Percentiles rank a stretch among this genome's conserved stretches.
Evolutionary conservation across 345 rosid species (phyloP).

Genomic region (Eucalyptus marginata): DNA sequence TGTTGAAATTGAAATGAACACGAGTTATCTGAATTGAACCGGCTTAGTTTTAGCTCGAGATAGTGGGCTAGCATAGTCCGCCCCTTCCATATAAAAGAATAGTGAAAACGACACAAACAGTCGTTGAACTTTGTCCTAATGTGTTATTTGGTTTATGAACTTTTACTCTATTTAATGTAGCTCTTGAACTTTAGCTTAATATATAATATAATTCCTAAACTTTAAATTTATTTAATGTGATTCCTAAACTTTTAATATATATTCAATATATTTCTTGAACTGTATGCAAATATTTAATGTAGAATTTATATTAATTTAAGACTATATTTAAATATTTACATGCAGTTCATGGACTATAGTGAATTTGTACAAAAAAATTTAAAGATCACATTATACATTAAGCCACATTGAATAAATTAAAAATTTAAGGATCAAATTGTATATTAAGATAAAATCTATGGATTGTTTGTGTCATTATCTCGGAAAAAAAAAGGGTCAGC

Average conservation of each 20-base stretch:
- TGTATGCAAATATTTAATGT: too few relatives aligned
- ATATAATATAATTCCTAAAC: accelerated
- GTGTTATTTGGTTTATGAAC: accelerated
- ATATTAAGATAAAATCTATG: accelerated
- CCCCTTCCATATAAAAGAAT: not conserved
- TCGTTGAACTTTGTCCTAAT: accelerated
- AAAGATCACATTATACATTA: accelerated
- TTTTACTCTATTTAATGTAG: accelerated
- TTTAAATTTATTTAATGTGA: accelerated
- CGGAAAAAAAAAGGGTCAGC: accelerated
- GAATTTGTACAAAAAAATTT: accelerated
- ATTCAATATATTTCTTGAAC: accelerated
- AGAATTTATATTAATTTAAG: accelerated
- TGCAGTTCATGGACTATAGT: accelerated
- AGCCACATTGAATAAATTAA: too few relatives aligned
- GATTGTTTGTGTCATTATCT: accelerated
- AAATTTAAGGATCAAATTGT: accelerated
- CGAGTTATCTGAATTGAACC: accelerated
- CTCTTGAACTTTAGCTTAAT: accelerated
- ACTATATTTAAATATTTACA: too few relatives aligned
- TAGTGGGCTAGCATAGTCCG: not conserved
- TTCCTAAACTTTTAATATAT: accelerated
- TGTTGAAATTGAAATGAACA: not conserved
- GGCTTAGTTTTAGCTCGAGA: accelerated
- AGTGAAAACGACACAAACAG: accelerated